Base-by-base conservation (phyloP, 495 filamentous ascomycete species). In the Podospora anserina region DNA sequence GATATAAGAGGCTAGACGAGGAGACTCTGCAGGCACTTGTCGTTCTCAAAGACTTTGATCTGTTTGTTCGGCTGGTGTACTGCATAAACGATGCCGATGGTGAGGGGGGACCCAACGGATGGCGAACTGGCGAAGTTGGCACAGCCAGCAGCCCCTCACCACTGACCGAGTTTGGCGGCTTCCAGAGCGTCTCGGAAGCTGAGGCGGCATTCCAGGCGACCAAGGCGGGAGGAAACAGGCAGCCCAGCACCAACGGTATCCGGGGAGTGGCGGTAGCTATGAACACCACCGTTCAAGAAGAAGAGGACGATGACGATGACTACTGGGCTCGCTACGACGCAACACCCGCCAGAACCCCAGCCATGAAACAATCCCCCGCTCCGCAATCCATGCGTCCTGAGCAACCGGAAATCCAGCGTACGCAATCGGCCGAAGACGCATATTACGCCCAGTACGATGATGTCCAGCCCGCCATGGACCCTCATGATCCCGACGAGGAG, bases 281-380 rank as follows among this genome's bases (percentile, higher is more conserved):
- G 0, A 49, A 49, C 39, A 49, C 39, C 13, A 49, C 7, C 15
- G 39, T 18, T 11, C 78, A 83, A 13, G 76, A 82, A 2, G 84
- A 85, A 0, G 89, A 90, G 0, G 90, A 92, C 19, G 92, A 96
- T 32, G 93, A 97, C 68, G 93, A 93, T 69, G 91, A 88, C 71
- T 99, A 98, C 78, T 99, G 95, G 95, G 92, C 89, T 32, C 89
- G 89, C 69, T 99, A 99, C 76, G 95, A 97, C 81, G 87, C 88
- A 9, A 95, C 92, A 13, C 91, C 92, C 1, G 87, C 87, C 7
- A 84, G 87, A 44, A 94, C 93, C 20, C 94, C 94, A 5, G 87
- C 88, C 0, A 78, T 80, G 0, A 89, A 91, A 66, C 80, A 77
- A 39, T 89, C 89, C 13, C 87, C 88, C 1, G 87, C 87, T 1